Evolutionary conservation across 1,284 basidiomycete genomes (phyloP), one percentile per base, ranked within the genome.

Genomic region (Ganoderma lingzhi): DNA sequence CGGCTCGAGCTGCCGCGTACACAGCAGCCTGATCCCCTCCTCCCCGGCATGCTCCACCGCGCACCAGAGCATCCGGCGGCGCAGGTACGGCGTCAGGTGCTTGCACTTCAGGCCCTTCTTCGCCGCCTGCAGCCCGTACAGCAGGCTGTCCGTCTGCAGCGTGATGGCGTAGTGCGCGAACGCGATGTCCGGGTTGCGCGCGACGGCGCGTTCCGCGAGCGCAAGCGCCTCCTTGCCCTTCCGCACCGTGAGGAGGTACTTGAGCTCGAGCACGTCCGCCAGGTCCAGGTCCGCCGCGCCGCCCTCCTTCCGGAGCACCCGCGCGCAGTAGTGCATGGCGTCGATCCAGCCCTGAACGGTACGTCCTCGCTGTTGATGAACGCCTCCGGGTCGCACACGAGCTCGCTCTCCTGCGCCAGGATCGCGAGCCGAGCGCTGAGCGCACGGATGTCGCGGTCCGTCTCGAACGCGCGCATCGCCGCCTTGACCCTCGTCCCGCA

Each of bases 231-330:
- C 60, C 14, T 28, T 23, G 60, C 28, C 19, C 19, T 15, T 17
- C 39, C 42, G 28, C 19, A 44, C 30, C 28, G 42, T 42, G 41
- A 62, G 23, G 41, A 42, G 37, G 60, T 62, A 44, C 60, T 62
- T 44, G 60, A 62, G 60, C 19, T 62, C 60, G 14, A 62, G 60
- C 4, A 62, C 39, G 60, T 62, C 60, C n/a, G 60, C 60, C n/a
- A 41, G 6, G 60, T 62, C 60, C 39, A 44, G 10, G 60, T 62
- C 32, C 37, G 23, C 41, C 19, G 23, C 39, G 28, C 37, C 19
- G 14, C 60, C 41, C 14, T 44, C 6, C 4, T 30, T 6, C 14
- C 60, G 60, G 41, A 62, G 28, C 60, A 44, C 60, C 10, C 12
- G 9, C 39, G 41, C 60, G n/a, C 39, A 41, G 39, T 41, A 41